Evolutionary conservation across 345 rosid species (phyloP).

Genomic region (Eucalyptus shirleyi): DNA sequence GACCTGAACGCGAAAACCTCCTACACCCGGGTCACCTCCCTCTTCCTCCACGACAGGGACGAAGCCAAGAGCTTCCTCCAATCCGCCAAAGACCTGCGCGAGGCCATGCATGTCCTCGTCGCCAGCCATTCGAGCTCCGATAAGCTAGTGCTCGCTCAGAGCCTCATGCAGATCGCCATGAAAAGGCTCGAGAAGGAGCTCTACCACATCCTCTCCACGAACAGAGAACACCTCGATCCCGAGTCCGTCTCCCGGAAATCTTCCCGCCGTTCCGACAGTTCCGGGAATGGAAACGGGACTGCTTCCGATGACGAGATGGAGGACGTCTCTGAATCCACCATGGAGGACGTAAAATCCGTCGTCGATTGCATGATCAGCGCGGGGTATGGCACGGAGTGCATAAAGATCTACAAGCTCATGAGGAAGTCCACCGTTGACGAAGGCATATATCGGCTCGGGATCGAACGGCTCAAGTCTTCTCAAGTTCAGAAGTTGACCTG

Average conservation of each 20-base stretch:
- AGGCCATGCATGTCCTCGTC: conserved; percentile 41
- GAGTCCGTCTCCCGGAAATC: background rate
- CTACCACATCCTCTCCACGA: conserved; percentile 1
- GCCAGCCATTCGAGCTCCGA: conserved; percentile 21
- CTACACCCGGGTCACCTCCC: conserved; percentile 5
- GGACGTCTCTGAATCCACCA: background rate
- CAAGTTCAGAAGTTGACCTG: conserved; percentile 7
- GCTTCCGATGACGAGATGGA: background rate
- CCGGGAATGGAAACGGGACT: background rate
- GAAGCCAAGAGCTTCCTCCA: conserved; percentile 42
- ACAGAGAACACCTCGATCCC: background rate
- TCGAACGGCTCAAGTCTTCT: conserved; percentile 2
- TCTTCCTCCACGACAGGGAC: conserved; percentile 21
- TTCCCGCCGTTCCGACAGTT: background rate
- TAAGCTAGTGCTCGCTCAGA: conserved; percentile 36
- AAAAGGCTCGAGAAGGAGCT: conserved; percentile 8
- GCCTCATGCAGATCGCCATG: conserved; percentile 5
- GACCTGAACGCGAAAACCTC: conserved; percentile 18
- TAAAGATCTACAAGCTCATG: conserved; percentile 8
- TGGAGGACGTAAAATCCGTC: conserved; percentile 15
- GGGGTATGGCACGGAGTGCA: conserved; percentile 25
- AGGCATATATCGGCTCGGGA: conserved; percentile 15
- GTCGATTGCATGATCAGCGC: conserved; percentile 28
- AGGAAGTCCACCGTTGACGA: conserved; percentile 26
- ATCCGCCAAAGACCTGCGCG: conserved; percentile 24